Conservation (phyloP, 352 stramenopile genomes). For the Saprolegnia parasitica region DNA sequence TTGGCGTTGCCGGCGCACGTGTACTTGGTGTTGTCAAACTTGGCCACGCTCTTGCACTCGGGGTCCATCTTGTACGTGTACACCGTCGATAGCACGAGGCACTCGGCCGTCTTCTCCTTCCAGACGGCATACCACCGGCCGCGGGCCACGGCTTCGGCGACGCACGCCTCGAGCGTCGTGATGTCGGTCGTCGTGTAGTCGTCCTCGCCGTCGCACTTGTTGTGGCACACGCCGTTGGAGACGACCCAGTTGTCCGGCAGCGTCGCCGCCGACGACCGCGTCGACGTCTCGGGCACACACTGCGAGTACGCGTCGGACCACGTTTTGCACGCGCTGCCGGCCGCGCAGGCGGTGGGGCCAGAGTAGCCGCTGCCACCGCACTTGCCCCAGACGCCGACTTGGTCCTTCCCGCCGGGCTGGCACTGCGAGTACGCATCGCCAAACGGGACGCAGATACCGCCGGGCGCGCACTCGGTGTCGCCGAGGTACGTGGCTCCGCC, state of each 20-base stretch:
- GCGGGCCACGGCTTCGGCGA: neutral
- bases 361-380: conserved; percentile 20
- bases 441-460: neutral
- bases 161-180: neutral
- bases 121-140: neutral
- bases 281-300: conserved; percentile 10
- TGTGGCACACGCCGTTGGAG: neutral
- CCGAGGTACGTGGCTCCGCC: conserved; percentile 9
- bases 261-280: no score
- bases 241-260: neutral
- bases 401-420: neutral
- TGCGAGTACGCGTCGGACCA: conserved; percentile 19
- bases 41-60: neutral
- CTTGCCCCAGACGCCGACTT: neutral
- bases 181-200: neutral
- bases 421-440: conserved; percentile 23
- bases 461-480: neutral
- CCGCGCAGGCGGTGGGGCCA: neutral
- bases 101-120: neutral
- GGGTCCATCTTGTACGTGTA: neutral
- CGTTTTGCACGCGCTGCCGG: neutral
- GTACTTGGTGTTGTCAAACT: neutral
- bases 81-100: neutral
- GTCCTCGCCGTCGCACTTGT: neutral
- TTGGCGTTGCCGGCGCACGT: neutral